These are phyloP conservation scores for Ophiostoma piceae DNA, from an alignment of 2,329 filamentous ascomycete genomes.

Conservation along the genomic window DNA sequence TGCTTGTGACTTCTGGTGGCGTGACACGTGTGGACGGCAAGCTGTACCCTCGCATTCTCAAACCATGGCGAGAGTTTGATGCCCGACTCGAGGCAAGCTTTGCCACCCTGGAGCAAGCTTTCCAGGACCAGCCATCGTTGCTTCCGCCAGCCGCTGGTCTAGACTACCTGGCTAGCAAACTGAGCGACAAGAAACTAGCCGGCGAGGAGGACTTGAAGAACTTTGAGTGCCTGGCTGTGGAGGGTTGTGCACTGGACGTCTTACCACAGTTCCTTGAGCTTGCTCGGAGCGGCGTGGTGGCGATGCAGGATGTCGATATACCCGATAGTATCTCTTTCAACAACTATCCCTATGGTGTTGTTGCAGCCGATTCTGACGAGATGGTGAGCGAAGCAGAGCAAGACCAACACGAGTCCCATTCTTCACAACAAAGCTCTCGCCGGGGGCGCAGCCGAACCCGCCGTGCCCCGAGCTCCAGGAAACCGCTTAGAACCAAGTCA, in stretches of 20 bases:
- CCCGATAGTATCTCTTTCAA: conserved; percentile 12
- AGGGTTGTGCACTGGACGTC: background rate
- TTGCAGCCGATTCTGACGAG: conserved; percentile 19
- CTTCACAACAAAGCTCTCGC: background rate
- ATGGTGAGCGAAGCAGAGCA: background rate
- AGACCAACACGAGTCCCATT: background rate
- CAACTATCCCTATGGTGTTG: conserved; percentile 20
- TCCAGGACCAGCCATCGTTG: background rate
- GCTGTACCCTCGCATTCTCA: background rate
- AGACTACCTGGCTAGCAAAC: background rate
- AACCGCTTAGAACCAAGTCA: background rate
- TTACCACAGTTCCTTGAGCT: conserved; percentile 15
- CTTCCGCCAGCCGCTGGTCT: background rate
- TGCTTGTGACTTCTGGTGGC: background rate
- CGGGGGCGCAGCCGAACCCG: background rate
- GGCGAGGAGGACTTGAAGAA: conserved; percentile 20
- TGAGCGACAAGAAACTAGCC: conserved; percentile 12
- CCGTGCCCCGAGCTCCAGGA: background rate
- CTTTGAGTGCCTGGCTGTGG: conserved; percentile 21
- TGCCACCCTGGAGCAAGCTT: background rate
- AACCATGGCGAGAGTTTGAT: background rate
- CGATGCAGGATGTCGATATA: background rate
- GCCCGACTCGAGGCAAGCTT: background rate
- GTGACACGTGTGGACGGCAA: background rate
- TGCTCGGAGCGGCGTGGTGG: conserved; percentile 20